phyloP scores from a whole-genome alignment of 345 rosid genomes.

The Turnera subulata region DNA sequence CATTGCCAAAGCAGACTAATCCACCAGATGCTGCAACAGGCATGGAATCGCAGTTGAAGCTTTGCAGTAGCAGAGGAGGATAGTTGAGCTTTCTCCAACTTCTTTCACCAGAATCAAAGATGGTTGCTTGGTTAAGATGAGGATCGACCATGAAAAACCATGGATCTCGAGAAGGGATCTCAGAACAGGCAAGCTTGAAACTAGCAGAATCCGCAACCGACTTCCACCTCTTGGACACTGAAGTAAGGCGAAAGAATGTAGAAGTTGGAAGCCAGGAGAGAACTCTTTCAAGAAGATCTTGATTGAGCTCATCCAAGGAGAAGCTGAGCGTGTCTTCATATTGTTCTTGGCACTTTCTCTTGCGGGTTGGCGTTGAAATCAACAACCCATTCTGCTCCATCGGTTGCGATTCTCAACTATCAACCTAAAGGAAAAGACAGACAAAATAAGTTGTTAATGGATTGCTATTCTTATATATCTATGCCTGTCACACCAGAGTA shows the following conservation, averaged over 20 bases:
- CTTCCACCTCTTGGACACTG: slow-evolving; percentile 92
- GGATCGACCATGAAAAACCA: slow-evolving; percentile 77
- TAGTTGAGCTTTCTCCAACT: slow-evolving; percentile 59
- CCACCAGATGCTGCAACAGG: slow-evolving; percentile 85
- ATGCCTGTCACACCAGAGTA: slow-evolving; percentile 1
- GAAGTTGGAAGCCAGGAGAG: slow-evolving; percentile 87
- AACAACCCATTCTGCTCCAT: slow-evolving; percentile 28
- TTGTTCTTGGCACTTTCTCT: slow-evolving; percentile 51
- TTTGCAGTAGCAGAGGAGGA: slow-evolving; percentile 21
- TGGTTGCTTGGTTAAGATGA: slow-evolving; percentile 34
- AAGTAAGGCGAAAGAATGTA: slow-evolving; percentile 49
- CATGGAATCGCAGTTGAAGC: slow-evolving; percentile 26
- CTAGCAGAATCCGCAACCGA: slow-evolving; percentile 51
- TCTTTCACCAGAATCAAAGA: slow-evolving; percentile 60
- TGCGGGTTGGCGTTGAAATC: slow-evolving; percentile 30
- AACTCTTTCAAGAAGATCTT: slow-evolving; percentile 76
- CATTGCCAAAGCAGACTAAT: slow-evolving; percentile 58
- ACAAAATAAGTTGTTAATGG: neutral
- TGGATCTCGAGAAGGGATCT: slow-evolving; percentile 64
- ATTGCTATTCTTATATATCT: neutral
- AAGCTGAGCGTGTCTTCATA: slow-evolving; percentile 23
- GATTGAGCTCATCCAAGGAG: slow-evolving; percentile 63
- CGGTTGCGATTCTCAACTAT: slow-evolving; percentile 18
- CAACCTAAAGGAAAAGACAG: neutral
- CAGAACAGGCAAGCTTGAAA: slow-evolving; percentile 77